A percentile compares a stretch with the other conserved stretches of the same genome.
These are phyloP conservation scores for Kodamaea lidongshanica DNA, from an alignment of 805 yeast genomes.

Conservation along the genomic window DNA sequence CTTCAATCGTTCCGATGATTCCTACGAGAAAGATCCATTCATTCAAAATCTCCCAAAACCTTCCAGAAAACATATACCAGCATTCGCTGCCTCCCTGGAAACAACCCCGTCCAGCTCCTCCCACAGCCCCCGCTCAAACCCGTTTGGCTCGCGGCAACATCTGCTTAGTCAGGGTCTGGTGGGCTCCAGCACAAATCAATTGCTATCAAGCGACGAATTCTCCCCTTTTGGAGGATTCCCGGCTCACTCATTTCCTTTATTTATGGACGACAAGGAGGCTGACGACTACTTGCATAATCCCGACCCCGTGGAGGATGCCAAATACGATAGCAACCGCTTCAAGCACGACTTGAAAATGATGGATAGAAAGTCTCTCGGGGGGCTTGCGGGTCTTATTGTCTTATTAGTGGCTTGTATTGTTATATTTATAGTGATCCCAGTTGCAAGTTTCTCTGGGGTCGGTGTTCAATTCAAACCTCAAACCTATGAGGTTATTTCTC, in stretches of 20 bases:
- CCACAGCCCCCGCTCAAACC: no score
- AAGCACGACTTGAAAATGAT: slow-evolving; percentile 54
- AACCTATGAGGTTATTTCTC: slow-evolving; percentile 42
- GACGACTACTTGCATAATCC: slow-evolving; percentile 95
- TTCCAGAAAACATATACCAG: no score
- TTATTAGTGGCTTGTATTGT: slow-evolving; percentile 56
- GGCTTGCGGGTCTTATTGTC: slow-evolving; percentile 51
- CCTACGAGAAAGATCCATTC: no score
- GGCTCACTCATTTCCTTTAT: slow-evolving; percentile 80
- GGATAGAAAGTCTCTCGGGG: slow-evolving; percentile 57
- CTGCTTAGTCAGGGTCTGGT: no score
- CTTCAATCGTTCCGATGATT: no score
- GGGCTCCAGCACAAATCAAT: no score
- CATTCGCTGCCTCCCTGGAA: no score
- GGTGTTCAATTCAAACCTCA: slow-evolving; percentile 22
- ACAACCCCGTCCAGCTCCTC: no score
- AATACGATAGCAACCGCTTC: slow-evolving; percentile 66
- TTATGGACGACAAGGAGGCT: slow-evolving; percentile 85
- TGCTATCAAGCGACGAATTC: slow-evolving; percentile 4
- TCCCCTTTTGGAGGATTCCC: slow-evolving; percentile 94
- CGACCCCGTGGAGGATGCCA: slow-evolving; percentile 87
- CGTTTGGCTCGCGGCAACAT: no score
- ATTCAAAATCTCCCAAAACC: no score
- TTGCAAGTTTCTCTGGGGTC: slow-evolving; percentile 72
- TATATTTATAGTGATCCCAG: slow-evolving; percentile 73